phyloP scores from a whole-genome alignment of 2,329 filamentous ascomycete species.

The Malbranchea zuffiana region DNA sequence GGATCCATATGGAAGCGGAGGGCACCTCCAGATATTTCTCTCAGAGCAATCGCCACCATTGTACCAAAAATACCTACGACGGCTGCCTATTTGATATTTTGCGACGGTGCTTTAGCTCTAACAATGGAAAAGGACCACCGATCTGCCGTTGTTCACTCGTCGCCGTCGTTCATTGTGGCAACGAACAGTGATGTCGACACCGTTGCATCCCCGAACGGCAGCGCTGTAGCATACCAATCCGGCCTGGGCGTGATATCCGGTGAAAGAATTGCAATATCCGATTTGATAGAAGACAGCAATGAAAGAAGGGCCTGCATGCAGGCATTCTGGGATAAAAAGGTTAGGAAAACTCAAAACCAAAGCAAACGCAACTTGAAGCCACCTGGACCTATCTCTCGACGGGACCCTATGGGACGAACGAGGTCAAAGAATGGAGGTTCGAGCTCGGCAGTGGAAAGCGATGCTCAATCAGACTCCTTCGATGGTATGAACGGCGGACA shows the following conservation, averaged over 20 bases:
- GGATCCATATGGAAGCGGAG: neutral
- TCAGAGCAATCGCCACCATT: constrained; percentile 21
- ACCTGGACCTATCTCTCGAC: neutral
- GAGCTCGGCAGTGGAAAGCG: neutral
- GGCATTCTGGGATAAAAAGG: constrained; percentile 29
- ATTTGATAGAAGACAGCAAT: constrained; percentile 26
- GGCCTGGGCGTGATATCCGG: constrained; percentile 16
- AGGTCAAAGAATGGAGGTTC: constrained; percentile 11
- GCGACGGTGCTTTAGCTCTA: constrained; percentile 38
- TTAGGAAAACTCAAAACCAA: constrained; percentile 13
- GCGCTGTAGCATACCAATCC: constrained; percentile 15
- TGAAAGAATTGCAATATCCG: constrained; percentile 16
- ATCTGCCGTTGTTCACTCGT: constrained; percentile 36
- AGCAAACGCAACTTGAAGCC: neutral
- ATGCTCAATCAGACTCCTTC: neutral
- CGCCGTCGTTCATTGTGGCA: constrained; percentile 42
- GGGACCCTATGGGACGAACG: constrained; percentile 15
- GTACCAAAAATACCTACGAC: constrained; percentile 37
- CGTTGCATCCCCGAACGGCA: constrained; percentile 13
- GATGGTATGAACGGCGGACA: constrained; percentile 3
- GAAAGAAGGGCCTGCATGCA: constrained; percentile 29
- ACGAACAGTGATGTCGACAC: constrained; percentile 45
- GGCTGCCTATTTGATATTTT: constrained; percentile 48
- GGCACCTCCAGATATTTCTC: constrained; percentile 3
- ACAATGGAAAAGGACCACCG: constrained; percentile 48